These are phyloP conservation scores for Peziza echinospora DNA, from an alignment of 495 filamentous ascomycete species.

Conservation along the genomic window DNA sequence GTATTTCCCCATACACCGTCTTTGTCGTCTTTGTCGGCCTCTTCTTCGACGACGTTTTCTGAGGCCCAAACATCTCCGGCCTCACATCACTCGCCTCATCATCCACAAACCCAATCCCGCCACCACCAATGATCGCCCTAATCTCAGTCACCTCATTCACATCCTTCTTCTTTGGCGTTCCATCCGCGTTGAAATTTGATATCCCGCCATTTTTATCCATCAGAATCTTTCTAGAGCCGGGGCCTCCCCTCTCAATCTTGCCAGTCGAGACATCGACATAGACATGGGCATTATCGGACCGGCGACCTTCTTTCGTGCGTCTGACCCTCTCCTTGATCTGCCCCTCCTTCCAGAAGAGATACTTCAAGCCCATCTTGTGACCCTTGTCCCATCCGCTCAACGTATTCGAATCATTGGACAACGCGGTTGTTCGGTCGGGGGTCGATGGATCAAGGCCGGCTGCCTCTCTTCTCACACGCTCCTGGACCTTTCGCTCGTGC, in stretches of 20 bases:
- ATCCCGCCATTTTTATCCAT: too few species aligned
- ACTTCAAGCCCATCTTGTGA: neutral
- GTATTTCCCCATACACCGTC: too few species aligned
- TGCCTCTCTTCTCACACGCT: neutral
- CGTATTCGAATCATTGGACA: too few species aligned
- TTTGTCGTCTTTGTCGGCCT: too few species aligned
- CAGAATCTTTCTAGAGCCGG: neutral
- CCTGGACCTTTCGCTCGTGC: slow-evolving; percentile 3
- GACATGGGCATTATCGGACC: neutral
- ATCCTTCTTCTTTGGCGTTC: neutral
- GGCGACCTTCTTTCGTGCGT: neutral
- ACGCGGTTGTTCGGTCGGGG: neutral
- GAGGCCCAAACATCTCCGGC: neutral
- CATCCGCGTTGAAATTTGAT: neutral
- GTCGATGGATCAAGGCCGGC: neutral
- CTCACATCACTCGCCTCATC: neutral
- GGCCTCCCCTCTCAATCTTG: neutral
- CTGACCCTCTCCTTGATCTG: slow-evolving; percentile 1
- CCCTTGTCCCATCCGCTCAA: neutral
- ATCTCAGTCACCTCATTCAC: neutral
- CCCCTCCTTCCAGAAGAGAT: neutral
- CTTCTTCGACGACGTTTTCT: too few species aligned
- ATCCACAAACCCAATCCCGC: neutral
- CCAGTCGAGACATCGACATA: neutral
- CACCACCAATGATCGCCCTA: neutral